phyloP scores from a whole-genome alignment of 2,329 filamentous ascomycete genomes.

The Nannizzia gypsea region DNA sequence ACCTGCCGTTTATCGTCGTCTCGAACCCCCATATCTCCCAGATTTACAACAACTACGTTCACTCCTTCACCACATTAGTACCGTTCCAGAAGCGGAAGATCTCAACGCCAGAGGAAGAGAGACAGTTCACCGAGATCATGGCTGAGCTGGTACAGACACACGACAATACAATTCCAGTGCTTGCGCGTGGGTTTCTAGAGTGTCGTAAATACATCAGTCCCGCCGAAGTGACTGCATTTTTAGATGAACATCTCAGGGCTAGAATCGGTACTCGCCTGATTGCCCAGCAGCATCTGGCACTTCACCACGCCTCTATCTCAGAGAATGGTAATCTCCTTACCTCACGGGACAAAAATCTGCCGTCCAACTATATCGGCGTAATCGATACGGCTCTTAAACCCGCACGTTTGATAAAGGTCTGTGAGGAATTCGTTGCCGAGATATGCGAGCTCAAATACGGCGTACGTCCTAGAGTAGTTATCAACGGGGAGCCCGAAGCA shows the following conservation, averaged over 20 bases:
- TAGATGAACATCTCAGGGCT: slow-evolving; percentile 87
- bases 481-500: slow-evolving; percentile 78
- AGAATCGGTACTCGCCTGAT: slow-evolving; percentile 89
- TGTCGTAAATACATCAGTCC: slow-evolving; percentile 81
- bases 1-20: slow-evolving; percentile 93
- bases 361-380: slow-evolving; percentile 70
- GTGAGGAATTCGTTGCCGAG: slow-evolving; percentile 82
- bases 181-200: slow-evolving; percentile 86
- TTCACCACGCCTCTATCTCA: slow-evolving; percentile 65
- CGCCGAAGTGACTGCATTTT: slow-evolving; percentile 72
- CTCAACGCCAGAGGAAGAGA: slow-evolving; percentile 70
- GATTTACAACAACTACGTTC: slow-evolving; percentile 93
- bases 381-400: slow-evolving; percentile 86
- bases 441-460: slow-evolving; percentile 96
- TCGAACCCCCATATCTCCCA: slow-evolving; percentile 90
- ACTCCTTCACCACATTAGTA: slow-evolving; percentile 79
- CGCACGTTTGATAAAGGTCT: slow-evolving; percentile 66
- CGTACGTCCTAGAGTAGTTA: slow-evolving; percentile 63
- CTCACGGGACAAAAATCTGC: slow-evolving; percentile 14
- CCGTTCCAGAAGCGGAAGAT: slow-evolving; percentile 68
- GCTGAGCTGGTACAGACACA: slow-evolving; percentile 93
- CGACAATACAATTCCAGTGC: slow-evolving; percentile 81
- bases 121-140: slow-evolving; percentile 81
- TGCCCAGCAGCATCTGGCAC: slow-evolving; percentile 89
- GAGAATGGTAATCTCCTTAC: slow-evolving; percentile 36